Conservation (phyloP, 75 land plant genomes). For the Azolla pinnata region DNA sequence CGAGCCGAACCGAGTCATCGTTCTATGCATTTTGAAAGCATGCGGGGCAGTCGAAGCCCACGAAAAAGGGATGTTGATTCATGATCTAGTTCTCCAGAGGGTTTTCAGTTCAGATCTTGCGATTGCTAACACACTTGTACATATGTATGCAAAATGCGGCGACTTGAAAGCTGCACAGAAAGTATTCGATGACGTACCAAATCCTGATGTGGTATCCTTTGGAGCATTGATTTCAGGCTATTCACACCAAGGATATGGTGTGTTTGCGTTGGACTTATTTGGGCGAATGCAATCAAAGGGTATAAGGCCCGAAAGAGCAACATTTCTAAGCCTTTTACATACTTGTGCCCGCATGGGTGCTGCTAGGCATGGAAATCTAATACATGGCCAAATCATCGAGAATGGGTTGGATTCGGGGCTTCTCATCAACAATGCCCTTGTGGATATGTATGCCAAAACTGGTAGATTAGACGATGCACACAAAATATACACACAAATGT, state of each 20-base stretch:
- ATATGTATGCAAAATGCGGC: conserved; percentile 22
- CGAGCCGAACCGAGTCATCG: not conserved
- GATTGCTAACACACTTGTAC: conserved; percentile 10
- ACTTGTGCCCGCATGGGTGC: conserved; percentile 16
- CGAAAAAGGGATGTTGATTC: conserved; percentile 5
- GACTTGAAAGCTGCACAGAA: conserved; percentile 9
- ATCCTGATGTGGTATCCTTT: not conserved
- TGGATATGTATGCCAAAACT: conserved; percentile 39
- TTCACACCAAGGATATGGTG: conserved; percentile 8
- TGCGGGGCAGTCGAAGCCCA: not conserved
- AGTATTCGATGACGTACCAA: conserved; percentile 10
- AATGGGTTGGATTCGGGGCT: conserved; percentile 11
- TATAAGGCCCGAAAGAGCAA: conserved; percentile 17
- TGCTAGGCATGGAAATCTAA: conserved; percentile 25
- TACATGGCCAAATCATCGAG: conserved; percentile 26
- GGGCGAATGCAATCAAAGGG: not conserved
- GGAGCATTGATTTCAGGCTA: conserved; percentile 22
- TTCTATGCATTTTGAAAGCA: not conserved
- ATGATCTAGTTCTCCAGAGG: conserved; percentile 13
- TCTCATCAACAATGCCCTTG: conserved; percentile 16
- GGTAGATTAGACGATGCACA: conserved; percentile 14
- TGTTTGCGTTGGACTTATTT: conserved; percentile 14
- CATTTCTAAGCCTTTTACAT: conserved; percentile 16
- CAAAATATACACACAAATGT: conserved; percentile 17
- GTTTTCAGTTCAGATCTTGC: conserved; percentile 8